Base-by-base conservation (phyloP, 2,329 filamentous ascomycete genomes). In the Aspergillus luchuensis region DNA sequence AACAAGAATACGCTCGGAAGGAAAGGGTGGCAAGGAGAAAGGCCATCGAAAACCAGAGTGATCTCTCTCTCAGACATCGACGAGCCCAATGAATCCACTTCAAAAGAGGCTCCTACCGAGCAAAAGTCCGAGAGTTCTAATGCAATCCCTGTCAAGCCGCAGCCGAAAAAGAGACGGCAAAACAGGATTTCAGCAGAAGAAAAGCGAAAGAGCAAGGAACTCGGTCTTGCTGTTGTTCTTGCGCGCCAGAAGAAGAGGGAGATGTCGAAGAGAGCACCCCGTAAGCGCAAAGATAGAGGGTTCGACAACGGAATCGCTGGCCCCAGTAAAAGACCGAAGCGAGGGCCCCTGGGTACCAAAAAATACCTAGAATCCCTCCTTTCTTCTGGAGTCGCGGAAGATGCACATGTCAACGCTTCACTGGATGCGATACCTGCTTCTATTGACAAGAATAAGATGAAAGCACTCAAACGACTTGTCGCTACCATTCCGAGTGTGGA, bases 401-500 rank as follows among this genome's bases (percentile, higher is more conserved):
- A 70, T n/a, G 72, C 67, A 3, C 68, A 74, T 19, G 62, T 55
- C 7, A 77, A 71, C 57, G 61, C 67, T 17, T 56, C 54, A 1
- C 57, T 68, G 41, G 62, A 57, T 2, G 64, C 57, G 4, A 68
- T 72, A 51, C 74, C 71, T 15, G 58, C 28, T 2, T 74, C 69
- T 39, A 66, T 61, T 2, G 19, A 62, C 0, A 62, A 58, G 4
- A 62, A 74, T 47, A 73, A 71, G 48, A 45, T 66, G 6, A 66
- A 67, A n/a, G 76, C 75, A n/a, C 57, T 79, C 2, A 56, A 58
- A 7, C 69, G 76, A 28, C 56, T 78, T 1, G 63, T 78, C 43
- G 69, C 67, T 1, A 71, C 58, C 51, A 70, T 77, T 33, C 72
- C 75, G 2, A 55, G 57, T 15, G 66, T 61, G 5, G 67, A 74